Evolutionary conservation across 2,329 filamentous ascomycete species (phyloP).

Genomic region (Verticillium nonalfalfae): DNA sequence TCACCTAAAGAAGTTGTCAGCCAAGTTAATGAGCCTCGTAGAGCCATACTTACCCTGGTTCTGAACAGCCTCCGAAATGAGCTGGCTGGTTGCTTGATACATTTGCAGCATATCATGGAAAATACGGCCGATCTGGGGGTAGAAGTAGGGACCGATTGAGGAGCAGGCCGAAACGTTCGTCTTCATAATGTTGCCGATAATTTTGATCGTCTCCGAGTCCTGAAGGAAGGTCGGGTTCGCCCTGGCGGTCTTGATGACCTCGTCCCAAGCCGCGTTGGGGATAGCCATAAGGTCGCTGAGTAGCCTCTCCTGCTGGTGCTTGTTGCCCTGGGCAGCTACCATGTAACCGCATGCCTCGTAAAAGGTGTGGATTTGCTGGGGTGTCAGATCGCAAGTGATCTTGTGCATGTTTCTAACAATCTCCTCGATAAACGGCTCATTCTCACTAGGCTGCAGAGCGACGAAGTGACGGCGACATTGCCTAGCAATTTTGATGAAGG

Average conservation of each 20-base stretch:
- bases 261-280: conserved; percentile 91
- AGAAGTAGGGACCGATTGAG: conserved; percentile 95
- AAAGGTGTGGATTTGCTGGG: conserved; percentile 97
- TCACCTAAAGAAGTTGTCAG: conserved; percentile 50
- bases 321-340: conserved; percentile 96
- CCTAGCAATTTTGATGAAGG: conserved; percentile 98
- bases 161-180: conserved; percentile 98
- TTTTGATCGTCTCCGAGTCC: conserved; percentile 92
- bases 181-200: conserved; percentile 99
- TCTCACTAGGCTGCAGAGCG: conserved; percentile 87
- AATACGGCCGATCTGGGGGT: conserved; percentile 94
- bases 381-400: conserved; percentile 90
- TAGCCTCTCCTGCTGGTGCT: conserved; percentile 84
- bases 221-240: conserved; percentile 81
- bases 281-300: conserved; percentile 89
- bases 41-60: conserved; percentile 7
- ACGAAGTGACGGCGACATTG: conserved; percentile 98
- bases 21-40: background rate
- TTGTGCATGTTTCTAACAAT: conserved; percentile 94
- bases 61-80: conserved; percentile 84
- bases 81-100: conserved; percentile 93
- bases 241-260: conserved; percentile 84
- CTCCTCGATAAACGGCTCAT: conserved; percentile 95
- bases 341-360: conserved; percentile 99
- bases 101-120: conserved; percentile 99